phyloP scores from a whole-genome alignment of 2,329 filamentous ascomycete genomes.

The Periconia sp. region DNA sequence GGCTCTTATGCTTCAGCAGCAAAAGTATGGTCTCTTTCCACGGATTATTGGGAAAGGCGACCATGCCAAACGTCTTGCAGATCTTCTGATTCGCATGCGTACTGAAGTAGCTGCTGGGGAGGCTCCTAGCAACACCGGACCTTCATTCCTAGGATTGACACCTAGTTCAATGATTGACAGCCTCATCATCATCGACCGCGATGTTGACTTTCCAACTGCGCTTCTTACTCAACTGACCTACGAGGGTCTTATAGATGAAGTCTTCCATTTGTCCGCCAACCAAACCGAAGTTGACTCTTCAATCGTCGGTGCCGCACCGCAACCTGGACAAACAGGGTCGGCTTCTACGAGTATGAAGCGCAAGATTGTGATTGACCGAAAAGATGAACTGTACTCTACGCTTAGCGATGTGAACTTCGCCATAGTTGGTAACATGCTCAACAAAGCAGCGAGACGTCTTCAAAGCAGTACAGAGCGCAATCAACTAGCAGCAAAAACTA shows the following conservation, averaged over 20 bases:
- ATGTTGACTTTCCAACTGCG: slow-evolving; percentile 89
- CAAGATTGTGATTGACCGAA: slow-evolving; percentile 85
- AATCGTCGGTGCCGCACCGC: slow-evolving; percentile 70
- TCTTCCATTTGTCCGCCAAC: slow-evolving; percentile 89
- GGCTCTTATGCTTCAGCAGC: slow-evolving; percentile 92
- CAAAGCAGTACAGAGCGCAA: slow-evolving; percentile 86
- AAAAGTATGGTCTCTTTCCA: slow-evolving; percentile 89
- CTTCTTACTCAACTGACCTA: slow-evolving; percentile 95
- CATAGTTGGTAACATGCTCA: slow-evolving; percentile 84
- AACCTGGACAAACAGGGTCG: slow-evolving; percentile 54
- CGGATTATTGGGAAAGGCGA: slow-evolving; percentile 95
- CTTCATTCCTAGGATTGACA: slow-evolving; percentile 65
- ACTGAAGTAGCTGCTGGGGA: slow-evolving; percentile 84
- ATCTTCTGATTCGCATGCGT: slow-evolving; percentile 86
- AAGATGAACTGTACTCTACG: slow-evolving; percentile 84
- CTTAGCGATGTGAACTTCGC: slow-evolving; percentile 93
- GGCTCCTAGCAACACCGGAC: slow-evolving; percentile 59
- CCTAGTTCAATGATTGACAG: slow-evolving; percentile 89
- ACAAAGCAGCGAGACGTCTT: slow-evolving; percentile 85
- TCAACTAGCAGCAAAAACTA: slow-evolving; percentile 77
- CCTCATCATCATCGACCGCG: slow-evolving; percentile 91
- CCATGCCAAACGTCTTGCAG: slow-evolving; percentile 84
- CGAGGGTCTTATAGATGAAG: slow-evolving; percentile 91
- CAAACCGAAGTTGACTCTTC: slow-evolving; percentile 91
- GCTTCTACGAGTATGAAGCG: slow-evolving; percentile 66